These are phyloP conservation scores for Solanum ossicruentum DNA, from an alignment of 257 asterid genomes.

Conservation along the genomic window DNA sequence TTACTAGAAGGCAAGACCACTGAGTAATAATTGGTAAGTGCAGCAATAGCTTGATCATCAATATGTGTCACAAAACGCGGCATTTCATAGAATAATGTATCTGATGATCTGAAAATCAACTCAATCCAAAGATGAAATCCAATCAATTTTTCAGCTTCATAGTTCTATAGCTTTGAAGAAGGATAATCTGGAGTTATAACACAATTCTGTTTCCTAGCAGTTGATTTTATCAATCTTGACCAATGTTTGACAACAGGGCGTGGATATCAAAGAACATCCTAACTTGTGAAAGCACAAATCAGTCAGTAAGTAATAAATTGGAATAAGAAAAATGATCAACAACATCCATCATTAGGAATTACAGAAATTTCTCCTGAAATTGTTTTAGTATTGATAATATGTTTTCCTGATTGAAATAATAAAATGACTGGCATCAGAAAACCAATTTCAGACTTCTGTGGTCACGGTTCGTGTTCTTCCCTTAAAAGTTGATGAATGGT, in stretches of 20 bases:
- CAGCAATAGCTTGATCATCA: conserved; percentile 91
- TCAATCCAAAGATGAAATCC: not conserved
- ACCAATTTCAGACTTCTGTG: not conserved
- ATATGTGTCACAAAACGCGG: conserved; percentile 95
- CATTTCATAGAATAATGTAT: conserved; percentile 65
- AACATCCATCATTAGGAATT: not conserved
- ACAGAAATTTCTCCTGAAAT: not conserved
- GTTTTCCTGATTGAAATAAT: not conserved
- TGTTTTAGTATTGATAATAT: not conserved
- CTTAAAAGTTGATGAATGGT: not conserved
- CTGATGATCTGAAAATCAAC: conserved; percentile 53
- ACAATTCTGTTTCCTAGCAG: not conserved
- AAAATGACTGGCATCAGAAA: not conserved
- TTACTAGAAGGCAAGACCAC: conserved; percentile 63
- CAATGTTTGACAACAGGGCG: not conserved
- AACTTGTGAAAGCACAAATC: not conserved
- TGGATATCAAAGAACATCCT: not conserved
- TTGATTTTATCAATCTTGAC: not conserved
- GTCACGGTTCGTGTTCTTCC: not conserved
- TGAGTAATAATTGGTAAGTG: conserved; percentile 69
- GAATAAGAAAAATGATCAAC: not conserved
- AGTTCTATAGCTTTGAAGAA: not conserved
- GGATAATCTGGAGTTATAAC: not conserved
- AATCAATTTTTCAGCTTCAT: not conserved
- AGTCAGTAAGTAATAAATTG: not conserved